Evolutionary conservation across 2,329 filamentous ascomycete genomes (phyloP).

Genomic region (Raffaelea albimanens): DNA sequence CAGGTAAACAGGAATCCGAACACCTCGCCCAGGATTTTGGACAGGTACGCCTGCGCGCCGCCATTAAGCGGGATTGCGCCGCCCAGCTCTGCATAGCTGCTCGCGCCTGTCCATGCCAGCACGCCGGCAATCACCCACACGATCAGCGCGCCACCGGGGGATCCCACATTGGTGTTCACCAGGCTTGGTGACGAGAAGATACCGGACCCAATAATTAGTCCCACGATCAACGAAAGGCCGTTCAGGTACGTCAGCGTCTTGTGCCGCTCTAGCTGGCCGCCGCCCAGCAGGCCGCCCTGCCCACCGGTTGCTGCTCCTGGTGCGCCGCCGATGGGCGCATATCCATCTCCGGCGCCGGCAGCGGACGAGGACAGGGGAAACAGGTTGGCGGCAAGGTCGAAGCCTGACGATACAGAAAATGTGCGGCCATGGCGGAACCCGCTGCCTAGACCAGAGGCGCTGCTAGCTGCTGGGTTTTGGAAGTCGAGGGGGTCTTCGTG

Average conservation of each 20-base stretch:
- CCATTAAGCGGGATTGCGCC: constrained; percentile 94
- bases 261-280: constrained; percentile 81
- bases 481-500: constrained; percentile 71
- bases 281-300: constrained; percentile 51
- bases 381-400: constrained; percentile 88
- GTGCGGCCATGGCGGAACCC: constrained; percentile 46
- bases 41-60: constrained; percentile 84
- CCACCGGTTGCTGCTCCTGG: constrained; percentile 43
- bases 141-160: constrained; percentile 45
- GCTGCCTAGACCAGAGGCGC: constrained; percentile 21
- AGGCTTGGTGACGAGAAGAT: constrained; percentile 56
- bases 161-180: constrained; percentile 54
- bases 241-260: constrained; percentile 95
- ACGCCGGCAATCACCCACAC: constrained; percentile 54
- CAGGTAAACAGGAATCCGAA: constrained; percentile 92
- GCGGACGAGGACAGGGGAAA: constrained; percentile 84
- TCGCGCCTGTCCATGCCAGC: constrained; percentile 55
- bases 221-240: constrained; percentile 81
- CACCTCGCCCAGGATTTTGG: constrained; percentile 93
- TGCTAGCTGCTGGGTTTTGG: constrained; percentile 39
- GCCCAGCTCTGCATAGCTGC: constrained; percentile 73
- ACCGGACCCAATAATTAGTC: constrained; percentile 78
- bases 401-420: constrained; percentile 85
- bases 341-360: constrained; percentile 56
- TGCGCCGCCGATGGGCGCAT: constrained; percentile 62